Conservation (phyloP, 208 protist genomes). For the Crithidia acanthocephali region DNA sequence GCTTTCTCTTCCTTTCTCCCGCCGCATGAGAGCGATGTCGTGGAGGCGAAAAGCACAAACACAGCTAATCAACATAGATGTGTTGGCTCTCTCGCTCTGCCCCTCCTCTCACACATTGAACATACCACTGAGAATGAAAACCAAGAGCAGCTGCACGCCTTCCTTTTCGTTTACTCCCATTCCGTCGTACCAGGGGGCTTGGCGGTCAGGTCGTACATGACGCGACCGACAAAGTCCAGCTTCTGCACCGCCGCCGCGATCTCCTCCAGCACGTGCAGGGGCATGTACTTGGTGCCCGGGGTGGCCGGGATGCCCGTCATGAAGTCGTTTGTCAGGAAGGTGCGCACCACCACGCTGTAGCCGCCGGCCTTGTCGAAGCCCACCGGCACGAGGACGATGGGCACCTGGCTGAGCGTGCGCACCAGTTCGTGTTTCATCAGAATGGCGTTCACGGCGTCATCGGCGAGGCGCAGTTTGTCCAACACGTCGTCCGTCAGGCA, state of each 20-base stretch:
- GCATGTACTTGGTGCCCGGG: constrained; percentile 87
- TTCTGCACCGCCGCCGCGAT: constrained; percentile 78
- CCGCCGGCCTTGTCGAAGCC: constrained; percentile 72
- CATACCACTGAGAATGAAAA: too few relatives aligned
- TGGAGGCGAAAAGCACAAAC: too few relatives aligned
- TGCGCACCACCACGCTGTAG: constrained; percentile 93
- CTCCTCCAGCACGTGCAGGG: constrained; percentile 76
- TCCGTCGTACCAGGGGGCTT: constrained; percentile 99
- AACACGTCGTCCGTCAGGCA: constrained; percentile 73
- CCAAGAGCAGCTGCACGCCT: too few relatives aligned
- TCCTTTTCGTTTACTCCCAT: constrained; percentile 85
- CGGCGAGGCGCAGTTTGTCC: constrained; percentile 90
- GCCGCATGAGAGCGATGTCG: too few relatives aligned
- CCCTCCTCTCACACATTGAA: too few relatives aligned
- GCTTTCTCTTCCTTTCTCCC: too few relatives aligned
- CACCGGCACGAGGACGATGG: constrained; percentile 93
- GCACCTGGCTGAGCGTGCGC: constrained; percentile 91
- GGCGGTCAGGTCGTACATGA: constrained; percentile 96
- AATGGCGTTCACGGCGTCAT: constrained; percentile 85
- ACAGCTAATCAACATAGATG: too few relatives aligned
- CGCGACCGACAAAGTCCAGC: constrained; percentile 87
- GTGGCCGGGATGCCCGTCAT: constrained; percentile 95
- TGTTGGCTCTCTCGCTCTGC: too few relatives aligned
- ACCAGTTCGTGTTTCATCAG: constrained; percentile 87
- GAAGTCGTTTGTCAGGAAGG: constrained; percentile 97